These are phyloP conservation scores for Monilinia vaccinii-corymbosi DNA, from an alignment of 2,329 filamentous ascomycete species.

Conservation along the genomic window DNA sequence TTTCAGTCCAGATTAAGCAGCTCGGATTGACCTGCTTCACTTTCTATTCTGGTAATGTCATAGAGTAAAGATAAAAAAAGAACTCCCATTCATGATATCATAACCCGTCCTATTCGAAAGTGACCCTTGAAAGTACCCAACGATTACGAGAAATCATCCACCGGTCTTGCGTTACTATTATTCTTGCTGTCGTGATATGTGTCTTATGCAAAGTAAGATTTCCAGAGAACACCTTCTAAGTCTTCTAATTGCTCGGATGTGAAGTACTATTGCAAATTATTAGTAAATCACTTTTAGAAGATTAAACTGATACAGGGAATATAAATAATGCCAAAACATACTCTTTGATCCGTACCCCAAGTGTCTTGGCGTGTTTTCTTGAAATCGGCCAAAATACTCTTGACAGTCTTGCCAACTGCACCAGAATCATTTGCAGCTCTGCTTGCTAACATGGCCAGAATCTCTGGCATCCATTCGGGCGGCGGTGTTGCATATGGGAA, in stretches of 20 bases:
- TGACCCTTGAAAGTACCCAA: background rate
- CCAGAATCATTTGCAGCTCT: constrained; percentile 83
- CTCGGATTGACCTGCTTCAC: background rate
- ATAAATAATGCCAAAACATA: constrained; percentile 37
- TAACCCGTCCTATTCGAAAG: background rate
- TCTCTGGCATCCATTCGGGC: constrained; percentile 86
- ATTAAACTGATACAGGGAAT: background rate
- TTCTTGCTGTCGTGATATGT: background rate
- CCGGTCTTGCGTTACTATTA: background rate
- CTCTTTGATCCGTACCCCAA: constrained; percentile 97
- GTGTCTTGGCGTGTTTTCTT: constrained; percentile 99
- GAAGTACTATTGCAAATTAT: constrained; percentile 52
- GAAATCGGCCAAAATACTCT: constrained; percentile 89
- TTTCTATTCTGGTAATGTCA: background rate
- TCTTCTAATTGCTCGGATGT: constrained; percentile 89
- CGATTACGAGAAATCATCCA: background rate
- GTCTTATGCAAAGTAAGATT: constrained; percentile 78
- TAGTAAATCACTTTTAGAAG: background rate
- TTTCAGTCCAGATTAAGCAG: background rate
- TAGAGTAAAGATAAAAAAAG: background rate
- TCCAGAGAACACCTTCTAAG: constrained; percentile 93
- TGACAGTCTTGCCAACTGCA: constrained; percentile 91
- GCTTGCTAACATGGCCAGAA: constrained; percentile 75
- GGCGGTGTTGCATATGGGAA: constrained; percentile 95
- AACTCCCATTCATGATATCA: background rate